Base-by-base conservation (phyloP, 1,284 basidiomycete species). In the Dichomitus squalens region DNA sequence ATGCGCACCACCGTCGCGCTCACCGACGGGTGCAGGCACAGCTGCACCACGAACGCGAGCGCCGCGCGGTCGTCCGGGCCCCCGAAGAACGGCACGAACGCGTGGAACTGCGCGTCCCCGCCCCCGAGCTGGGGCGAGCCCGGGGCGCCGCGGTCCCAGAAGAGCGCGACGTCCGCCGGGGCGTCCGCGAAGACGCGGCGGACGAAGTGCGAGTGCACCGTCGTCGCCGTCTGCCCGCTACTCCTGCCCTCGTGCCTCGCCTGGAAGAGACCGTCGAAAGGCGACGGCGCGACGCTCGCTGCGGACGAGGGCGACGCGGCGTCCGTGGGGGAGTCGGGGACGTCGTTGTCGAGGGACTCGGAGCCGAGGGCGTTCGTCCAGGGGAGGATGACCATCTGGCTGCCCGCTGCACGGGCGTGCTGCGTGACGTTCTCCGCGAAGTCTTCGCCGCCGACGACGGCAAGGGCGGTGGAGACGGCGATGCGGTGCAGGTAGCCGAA, bases 1-100 rank as follows among this genome's bases (percentile, higher is more conserved):
- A 94, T 73, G 55, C 86, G 76, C 0, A 92, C 75, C 2, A 93
- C 83, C 0, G 89, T 92, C 4, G 92, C 93, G 7, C 75, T 81
- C 2, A 92, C 81, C 21, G 72, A 71, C 0, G 82, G 70, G 65
- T 89, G 87, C 39, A 76, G 70, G 66, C 91, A 93, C 12, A 96
- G 79, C 72, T 95, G 93, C 11, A 92, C 83, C 8, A 92, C 80
- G 66, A 96, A 86, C 35, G 82, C 75, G 23, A 97, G 76, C 0
- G 93, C 92, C 8, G 93, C 81, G 2, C 95, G 85, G 69, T 97
- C 95, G 72, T 98, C 95, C 0, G 93, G 88, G 0, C 95, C 95
- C 49, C 95, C 95, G 70, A 95, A 90, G 82, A 96, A 97, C 0
- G 92, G 90, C 36, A 96, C 72, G 75, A 95, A 88, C 51, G 95